A percentile compares a stretch with the other conserved stretches of the same genome.
These are phyloP conservation scores for Perkinsela sp. DNA, from an alignment of 208 protist genomes.

Conservation along the genomic window DNA sequence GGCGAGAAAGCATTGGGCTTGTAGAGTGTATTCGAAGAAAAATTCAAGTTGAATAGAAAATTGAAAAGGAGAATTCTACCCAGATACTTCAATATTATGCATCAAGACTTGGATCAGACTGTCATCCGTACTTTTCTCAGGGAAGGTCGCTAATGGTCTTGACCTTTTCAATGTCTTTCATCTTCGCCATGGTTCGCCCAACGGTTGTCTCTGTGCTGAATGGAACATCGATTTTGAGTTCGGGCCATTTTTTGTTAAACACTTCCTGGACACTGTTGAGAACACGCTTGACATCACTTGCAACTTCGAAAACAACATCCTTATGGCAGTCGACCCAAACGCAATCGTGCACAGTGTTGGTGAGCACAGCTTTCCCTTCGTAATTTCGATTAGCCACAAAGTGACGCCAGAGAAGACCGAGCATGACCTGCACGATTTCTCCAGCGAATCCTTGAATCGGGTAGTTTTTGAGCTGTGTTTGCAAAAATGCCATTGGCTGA, in stretches of 20 bases:
- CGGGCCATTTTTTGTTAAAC: constrained; percentile 36
- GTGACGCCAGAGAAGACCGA: constrained; percentile 59
- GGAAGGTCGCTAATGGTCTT: too few relatives aligned
- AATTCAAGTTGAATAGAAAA: too few relatives aligned
- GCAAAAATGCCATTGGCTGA: constrained; percentile 64
- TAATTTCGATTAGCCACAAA: constrained; percentile 56
- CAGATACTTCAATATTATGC: too few relatives aligned
- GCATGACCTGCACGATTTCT: constrained; percentile 68
- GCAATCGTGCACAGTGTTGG: constrained; percentile 72
- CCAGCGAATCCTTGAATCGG: constrained; percentile 70
- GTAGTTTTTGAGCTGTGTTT: constrained; percentile 70
- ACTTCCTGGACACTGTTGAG: constrained; percentile 45
- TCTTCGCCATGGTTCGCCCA: constrained; percentile 1
- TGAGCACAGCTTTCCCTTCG: constrained; percentile 49
- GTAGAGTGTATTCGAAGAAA: too few relatives aligned
- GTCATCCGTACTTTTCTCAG: too few relatives aligned
- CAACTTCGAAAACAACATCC: constrained; percentile 36
- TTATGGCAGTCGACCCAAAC: constrained; percentile 66
- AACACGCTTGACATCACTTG: constrained; percentile 38
- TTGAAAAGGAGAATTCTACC: too few relatives aligned
- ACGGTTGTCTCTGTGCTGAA: constrained; percentile 4
- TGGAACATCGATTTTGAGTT: constrained; percentile 36
- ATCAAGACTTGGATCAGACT: too few relatives aligned
- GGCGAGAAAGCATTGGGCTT: too few relatives aligned
- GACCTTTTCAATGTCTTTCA: constrained; percentile 1